Conservation (phyloP, 2,329 filamentous ascomycete species). For the Pseudofabraea citricarpa region DNA sequence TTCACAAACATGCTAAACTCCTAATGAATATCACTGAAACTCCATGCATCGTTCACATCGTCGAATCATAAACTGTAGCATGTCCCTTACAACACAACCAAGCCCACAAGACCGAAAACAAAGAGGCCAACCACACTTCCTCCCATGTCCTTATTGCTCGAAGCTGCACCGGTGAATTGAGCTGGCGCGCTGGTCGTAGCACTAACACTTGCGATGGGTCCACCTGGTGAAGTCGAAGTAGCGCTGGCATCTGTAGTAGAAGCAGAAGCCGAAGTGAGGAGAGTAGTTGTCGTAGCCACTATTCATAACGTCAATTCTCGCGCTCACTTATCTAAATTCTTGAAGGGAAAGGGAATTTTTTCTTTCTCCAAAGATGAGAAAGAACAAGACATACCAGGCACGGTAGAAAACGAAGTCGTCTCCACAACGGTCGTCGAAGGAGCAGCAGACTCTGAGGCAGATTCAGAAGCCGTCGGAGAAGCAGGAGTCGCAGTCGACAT, state of each 20-base stretch:
- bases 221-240: background rate
- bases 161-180: constrained; percentile 9
- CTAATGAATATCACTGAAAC: too few relatives aligned
- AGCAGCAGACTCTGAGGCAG: background rate
- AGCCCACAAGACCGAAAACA: constrained; percentile 4
- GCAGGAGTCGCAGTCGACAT: background rate
- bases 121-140: constrained; percentile 5
- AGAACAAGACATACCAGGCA: too few relatives aligned
- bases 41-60: constrained; percentile 1
- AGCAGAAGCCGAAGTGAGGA: background rate
- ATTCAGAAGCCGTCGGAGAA: background rate
- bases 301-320: background rate
- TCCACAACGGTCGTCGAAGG: background rate
- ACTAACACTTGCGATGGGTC: background rate
- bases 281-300: background rate
- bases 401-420: too few relatives aligned
- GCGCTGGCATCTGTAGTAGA: background rate
- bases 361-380: too few relatives aligned
- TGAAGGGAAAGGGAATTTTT: too few relatives aligned
- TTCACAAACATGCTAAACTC: background rate
- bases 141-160: background rate
- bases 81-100: constrained; percentile 4
- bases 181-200: constrained; percentile 1
- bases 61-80: background rate
- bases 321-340: too few relatives aligned